A percentile compares a stretch with the other conserved stretches of the same genome.
phyloP scores from a whole-genome alignment of 257 asterid genomes.

The Ligustrum vulgare region DNA sequence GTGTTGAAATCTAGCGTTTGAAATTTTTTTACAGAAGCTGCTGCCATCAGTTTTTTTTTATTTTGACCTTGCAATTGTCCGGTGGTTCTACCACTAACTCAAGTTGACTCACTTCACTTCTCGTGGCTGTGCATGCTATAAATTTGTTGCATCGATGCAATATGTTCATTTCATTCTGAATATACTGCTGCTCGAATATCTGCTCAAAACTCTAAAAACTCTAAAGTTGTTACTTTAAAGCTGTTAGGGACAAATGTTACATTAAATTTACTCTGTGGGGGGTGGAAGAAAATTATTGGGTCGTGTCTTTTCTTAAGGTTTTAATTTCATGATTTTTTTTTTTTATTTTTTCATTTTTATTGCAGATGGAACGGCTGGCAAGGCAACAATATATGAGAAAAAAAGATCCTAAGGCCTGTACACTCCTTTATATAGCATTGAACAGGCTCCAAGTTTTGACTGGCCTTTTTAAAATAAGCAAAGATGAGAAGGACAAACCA shows the following conservation, averaged over 20 bases:
- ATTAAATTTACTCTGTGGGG: neutral
- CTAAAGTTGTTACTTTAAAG: neutral
- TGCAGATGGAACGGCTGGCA: constrained; percentile 95
- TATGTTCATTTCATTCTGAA: constrained; percentile 10
- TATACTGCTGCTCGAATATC: neutral
- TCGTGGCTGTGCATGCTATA: constrained; percentile 14
- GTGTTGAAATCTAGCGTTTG: neutral
- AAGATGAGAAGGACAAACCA: constrained; percentile 89
- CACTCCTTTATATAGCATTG: constrained; percentile 85
- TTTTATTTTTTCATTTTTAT: constrained; percentile 19
- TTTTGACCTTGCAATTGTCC: neutral
- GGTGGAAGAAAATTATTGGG: constrained; percentile 9
- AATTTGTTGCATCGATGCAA: constrained; percentile 9
- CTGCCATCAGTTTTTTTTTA: neutral
- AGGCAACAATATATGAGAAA: constrained; percentile 77
- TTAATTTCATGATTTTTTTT: constrained; percentile 4
- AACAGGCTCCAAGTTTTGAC: constrained; percentile 93
- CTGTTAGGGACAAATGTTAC: neutral
- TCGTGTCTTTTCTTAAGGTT: neutral
- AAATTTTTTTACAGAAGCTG: neutral
- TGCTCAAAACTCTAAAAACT: neutral
- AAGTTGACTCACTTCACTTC: neutral
- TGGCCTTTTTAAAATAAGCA: constrained; percentile 94
- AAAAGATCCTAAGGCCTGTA: constrained; percentile 90
- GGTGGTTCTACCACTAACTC: neutral